phyloP scores from a whole-genome alignment of 169 alveolate genomes.

The Plasmodium inui region DNA sequence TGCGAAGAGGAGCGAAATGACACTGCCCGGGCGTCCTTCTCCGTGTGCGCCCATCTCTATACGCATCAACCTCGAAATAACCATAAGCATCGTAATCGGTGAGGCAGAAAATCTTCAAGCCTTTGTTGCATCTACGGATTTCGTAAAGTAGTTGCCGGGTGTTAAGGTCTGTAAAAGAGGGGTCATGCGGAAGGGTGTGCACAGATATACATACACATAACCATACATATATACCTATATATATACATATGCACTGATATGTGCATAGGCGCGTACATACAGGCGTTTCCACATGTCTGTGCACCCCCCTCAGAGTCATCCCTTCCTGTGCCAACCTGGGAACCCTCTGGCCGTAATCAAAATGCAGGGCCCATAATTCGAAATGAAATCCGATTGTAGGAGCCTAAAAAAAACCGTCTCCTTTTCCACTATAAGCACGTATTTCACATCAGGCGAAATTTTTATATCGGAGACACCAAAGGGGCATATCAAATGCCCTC shows the following conservation, averaged over 20 bases:
- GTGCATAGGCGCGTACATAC: not conserved
- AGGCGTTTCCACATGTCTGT: not conserved
- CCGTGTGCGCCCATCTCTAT: not conserved
- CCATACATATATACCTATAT: not conserved
- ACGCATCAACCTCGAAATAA: not conserved
- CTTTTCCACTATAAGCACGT: conserved; percentile 78
- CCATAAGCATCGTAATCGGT: conserved; percentile 76
- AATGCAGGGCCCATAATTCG: conserved; percentile 54
- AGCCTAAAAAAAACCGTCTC: conserved; percentile 77
- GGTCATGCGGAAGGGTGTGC: not conserved
- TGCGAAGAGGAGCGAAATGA: not conserved
- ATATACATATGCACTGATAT: not conserved
- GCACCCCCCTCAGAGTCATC: not conserved
- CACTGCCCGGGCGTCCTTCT: not conserved
- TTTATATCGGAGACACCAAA: conserved; percentile 63
- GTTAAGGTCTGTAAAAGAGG: conserved; percentile 36
- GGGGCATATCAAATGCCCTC: conserved; percentile 73
- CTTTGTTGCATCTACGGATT: conserved; percentile 17
- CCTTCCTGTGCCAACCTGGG: conserved; percentile 34
- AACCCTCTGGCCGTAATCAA: conserved; percentile 64
- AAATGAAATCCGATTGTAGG: conserved; percentile 70
- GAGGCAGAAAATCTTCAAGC: conserved; percentile 43
- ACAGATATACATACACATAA: not conserved
- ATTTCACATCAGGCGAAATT: conserved; percentile 72
- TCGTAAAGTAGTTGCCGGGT: conserved; percentile 60